Conservation (phyloP, 768 basidiomycete species). For the Mycena alexandri region DNA sequence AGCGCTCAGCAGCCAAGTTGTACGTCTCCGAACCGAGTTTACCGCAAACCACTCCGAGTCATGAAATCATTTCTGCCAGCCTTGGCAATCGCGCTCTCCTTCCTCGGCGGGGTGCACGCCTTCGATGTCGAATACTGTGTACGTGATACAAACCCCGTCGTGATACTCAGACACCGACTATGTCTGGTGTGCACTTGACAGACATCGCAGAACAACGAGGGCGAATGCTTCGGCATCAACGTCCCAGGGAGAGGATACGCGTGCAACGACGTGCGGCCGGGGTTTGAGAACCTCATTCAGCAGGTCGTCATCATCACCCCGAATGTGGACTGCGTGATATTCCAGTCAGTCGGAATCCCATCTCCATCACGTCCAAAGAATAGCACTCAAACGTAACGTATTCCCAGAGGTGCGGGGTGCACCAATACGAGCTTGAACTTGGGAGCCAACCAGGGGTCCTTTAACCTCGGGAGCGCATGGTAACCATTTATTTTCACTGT, state of each 20-base stretch:
- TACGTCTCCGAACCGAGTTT: constrained; percentile 22
- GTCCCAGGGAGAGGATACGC: constrained; percentile 21
- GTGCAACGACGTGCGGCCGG: constrained; percentile 26
- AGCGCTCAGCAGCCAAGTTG: constrained; percentile 20
- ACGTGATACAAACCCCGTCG: constrained; percentile 23
- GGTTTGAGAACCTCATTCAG: constrained; percentile 25
- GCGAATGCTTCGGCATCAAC: constrained; percentile 28
- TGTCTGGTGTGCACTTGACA: constrained; percentile 27
- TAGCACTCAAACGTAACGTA: constrained; percentile 23
- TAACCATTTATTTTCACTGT: constrained; percentile 16
- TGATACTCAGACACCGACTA: constrained; percentile 19
- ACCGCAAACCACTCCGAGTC: constrained; percentile 20
- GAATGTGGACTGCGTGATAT: constrained; percentile 25
- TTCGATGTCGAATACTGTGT: constrained; percentile 27
- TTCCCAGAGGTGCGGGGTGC: constrained; percentile 26
- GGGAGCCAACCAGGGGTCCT: constrained; percentile 18
- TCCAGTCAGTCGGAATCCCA: constrained; percentile 27
- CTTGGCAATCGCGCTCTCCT: constrained; percentile 19
- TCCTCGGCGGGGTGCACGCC: constrained; percentile 20
- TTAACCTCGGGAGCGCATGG: constrained; percentile 25
- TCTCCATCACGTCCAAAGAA: constrained; percentile 23
- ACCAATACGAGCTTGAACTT: constrained; percentile 24
- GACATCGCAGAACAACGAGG: constrained; percentile 26
- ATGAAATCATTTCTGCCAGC: constrained; percentile 23
- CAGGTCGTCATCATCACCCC: constrained; percentile 28